Percentiles rank a stretch among this genome's conserved stretches.
These are phyloP conservation scores for Aureobasidium sp. DNA, from an alignment of 2,329 filamentous ascomycete species.

Conservation along the genomic window DNA sequence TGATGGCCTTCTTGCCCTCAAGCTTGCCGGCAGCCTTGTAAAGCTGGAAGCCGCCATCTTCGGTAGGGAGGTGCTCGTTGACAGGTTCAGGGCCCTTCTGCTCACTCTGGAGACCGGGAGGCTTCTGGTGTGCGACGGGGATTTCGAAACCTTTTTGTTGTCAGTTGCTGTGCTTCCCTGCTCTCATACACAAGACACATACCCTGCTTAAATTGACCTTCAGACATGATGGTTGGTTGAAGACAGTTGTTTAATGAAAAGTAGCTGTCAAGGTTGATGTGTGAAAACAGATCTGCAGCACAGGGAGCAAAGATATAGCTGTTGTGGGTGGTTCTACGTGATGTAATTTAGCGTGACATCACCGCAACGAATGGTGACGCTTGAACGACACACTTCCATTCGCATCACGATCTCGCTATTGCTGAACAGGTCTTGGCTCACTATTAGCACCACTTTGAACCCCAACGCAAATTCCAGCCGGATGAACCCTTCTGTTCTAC, in stretches of 20 bases:
- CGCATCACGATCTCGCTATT: not conserved
- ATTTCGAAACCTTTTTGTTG: slow-evolving; percentile 37
- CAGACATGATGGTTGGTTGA: slow-evolving; percentile 6
- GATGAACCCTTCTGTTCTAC: not conserved
- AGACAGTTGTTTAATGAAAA: not conserved
- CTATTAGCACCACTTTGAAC: not conserved
- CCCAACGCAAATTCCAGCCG: not conserved
- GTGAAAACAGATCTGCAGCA: not conserved
- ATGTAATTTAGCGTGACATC: not conserved
- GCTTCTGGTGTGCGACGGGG: slow-evolving; percentile 41
- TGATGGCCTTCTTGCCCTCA: slow-evolving; percentile 64
- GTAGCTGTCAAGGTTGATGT: not conserved
- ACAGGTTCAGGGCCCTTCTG: slow-evolving; percentile 41
- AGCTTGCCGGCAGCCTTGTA: slow-evolving; percentile 74
- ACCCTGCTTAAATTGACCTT: slow-evolving; percentile 11
- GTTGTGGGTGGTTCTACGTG: not conserved
- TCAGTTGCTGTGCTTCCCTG: not conserved
- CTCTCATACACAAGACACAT: not conserved
- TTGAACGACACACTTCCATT: not conserved
- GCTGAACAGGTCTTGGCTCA: not conserved
- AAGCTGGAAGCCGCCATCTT: slow-evolving; percentile 57
- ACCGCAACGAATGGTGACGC: not conserved
- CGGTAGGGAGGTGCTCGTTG: slow-evolving; percentile 58
- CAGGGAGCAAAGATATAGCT: slow-evolving; percentile 2
- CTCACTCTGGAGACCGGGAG: slow-evolving; percentile 43